Base-by-base conservation (phyloP, 192 early-diverging fungal species). In the Fimicolochytrium jonesii region DNA sequence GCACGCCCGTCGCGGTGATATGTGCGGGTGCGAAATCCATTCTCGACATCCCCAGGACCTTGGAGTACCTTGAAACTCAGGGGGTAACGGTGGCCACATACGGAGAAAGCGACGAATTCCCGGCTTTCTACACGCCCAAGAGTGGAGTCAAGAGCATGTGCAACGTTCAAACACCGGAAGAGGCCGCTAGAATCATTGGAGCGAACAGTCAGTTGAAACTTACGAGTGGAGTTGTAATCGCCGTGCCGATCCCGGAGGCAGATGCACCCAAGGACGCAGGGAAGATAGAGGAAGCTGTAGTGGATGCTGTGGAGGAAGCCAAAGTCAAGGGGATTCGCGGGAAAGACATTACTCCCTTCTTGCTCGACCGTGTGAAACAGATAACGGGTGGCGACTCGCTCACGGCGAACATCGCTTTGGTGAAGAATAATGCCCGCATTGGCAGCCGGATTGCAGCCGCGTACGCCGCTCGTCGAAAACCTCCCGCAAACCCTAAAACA, bases 11-110 rank as follows among this genome's bases (percentile, higher is more conserved):
- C 3, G 82, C 96, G 0, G 96, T 98, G 2, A 87, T 98, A 0
- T 98, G 94, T 71, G 92, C 96, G 0, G 96, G 96, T 55, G 92
- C 89, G 15, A 98, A 98, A 64, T 88, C 90, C n/a, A 98, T 98
- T 32, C 75, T 98, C 22, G 94, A 97, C 67, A 89, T 98, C 70
- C 82, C 75, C 52, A 87, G 87, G 57, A 98, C 96, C 0, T 73
- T 98, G 6, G 96, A 98, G 69, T 89, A 83, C 52, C 67, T 96
- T 48, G 92, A 97, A 71, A 95, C 92, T 0, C 87, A 92, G 69
- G 96, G 96, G 29, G 96, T 98, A 0, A 84, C 92, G 1, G 94
- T 96, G 0, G 76, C 88, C 2, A 90, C 93, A 0, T 82, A 84
- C 62, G 89, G 90, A 23, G 62, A 74, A 20, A 77, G 70, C 1